These are phyloP conservation scores for Kodamaea ohmeri DNA, from an alignment of 1,139 yeast genomes.

Conservation along the genomic window DNA sequence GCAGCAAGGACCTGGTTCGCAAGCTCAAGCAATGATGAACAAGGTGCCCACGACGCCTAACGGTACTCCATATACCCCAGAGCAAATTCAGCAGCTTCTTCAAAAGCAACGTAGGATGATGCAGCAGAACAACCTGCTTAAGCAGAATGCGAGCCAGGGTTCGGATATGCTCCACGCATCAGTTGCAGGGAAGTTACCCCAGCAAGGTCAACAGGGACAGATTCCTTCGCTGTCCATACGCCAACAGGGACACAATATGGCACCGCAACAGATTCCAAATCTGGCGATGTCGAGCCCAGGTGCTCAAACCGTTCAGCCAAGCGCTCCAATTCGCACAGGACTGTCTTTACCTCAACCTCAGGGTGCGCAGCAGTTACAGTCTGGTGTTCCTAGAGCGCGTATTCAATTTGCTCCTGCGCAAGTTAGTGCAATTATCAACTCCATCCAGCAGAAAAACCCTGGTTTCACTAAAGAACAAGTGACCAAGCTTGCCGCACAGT, in stretches of 20 bases:
- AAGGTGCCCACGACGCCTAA: conserved; percentile 47
- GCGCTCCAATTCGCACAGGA: conserved; percentile 5
- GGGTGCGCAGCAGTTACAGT: conserved; percentile 2
- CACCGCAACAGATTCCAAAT: conserved; percentile 13
- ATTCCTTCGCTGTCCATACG: conserved; percentile 1
- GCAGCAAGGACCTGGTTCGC: conserved; percentile 7
- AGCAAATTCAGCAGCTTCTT: conserved; percentile 52
- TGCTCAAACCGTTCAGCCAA: not conserved
- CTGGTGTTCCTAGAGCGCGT: conserved; percentile 28
- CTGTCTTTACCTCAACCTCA: not conserved
- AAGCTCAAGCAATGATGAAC: conserved; percentile 8
- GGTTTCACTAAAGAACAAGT: conserved; percentile 67
- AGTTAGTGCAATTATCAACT: conserved; percentile 65
- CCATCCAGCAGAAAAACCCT: conserved; percentile 70
- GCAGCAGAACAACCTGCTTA: conserved; percentile 35
- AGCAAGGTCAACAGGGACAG: conserved; percentile 8
- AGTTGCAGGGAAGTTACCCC: not conserved
- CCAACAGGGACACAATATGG: conserved; percentile 4
- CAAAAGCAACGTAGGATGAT: conserved; percentile 51
- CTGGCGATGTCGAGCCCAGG: conserved; percentile 8
- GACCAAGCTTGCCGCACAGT: conserved; percentile 68
- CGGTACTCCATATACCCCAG: conserved; percentile 54
- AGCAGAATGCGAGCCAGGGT: conserved; percentile 9
- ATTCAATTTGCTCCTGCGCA: conserved; percentile 59
- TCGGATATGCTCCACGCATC: conserved; percentile 1